Base-by-base conservation (phyloP, 306 rosid genomes). In the Quercus ilex region DNA sequence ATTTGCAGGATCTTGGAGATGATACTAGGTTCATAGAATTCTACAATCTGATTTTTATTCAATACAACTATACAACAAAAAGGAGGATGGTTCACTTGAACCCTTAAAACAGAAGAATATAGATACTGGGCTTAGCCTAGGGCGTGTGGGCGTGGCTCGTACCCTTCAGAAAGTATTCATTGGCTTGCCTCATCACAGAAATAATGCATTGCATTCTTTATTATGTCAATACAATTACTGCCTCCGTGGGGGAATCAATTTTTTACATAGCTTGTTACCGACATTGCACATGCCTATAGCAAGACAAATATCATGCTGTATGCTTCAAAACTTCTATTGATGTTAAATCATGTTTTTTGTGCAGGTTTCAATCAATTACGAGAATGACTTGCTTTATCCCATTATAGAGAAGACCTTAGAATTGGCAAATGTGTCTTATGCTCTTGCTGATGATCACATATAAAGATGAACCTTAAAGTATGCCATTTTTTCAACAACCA, bases 321-420 rank as follows among this genome's bases (percentile, higher is more conserved):
- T 79, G 82, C 73, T 77, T 58, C 52, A 64, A 75, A 60, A 46
- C 59, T 78, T 64, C 71, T 26, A 33, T 33, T 33, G 1, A 5
- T 33, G 38, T 33, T 33, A 5, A 71, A 19, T 69, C 77, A 80
- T 68, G 10, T 18, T 86, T 80, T 74, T 78, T 73, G 69, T 89
- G 85, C 92, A 94, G 97, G 95, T 91, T 85, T 89, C 95, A 49
- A 94, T 89, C 88, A 91, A 87, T 76, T 94, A 91, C 80, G 95
- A 94, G 87, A 94, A 93, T 68, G 97, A 94, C 83, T 85, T 94
- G 84, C 92, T 94, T 82, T 93, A 92, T 86, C 97, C 99, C 82
- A 94, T 92, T 76, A 90, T 92, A 86, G 87, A 92, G 90, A 85
- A 71, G 83, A 90, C 91, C 71, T 86, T 97, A 69, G 82, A 86